Conservation (phyloP, 2,329 filamentous ascomycete genomes). For the Pseudocercospora fuligena region DNA sequence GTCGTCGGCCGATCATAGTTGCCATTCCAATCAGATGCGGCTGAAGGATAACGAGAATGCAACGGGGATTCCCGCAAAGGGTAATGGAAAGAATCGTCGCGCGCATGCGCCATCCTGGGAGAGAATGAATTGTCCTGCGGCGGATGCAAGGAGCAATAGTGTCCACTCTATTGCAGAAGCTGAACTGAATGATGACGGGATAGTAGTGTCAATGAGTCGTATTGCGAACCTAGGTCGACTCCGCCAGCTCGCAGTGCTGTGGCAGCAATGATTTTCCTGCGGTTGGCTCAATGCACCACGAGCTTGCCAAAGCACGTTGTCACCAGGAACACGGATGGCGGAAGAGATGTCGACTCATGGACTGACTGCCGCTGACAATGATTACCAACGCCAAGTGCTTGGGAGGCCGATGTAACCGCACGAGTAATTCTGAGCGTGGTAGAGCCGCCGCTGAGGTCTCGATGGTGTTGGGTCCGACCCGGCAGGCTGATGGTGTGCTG, state of each 20-base stretch:
- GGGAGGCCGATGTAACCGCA: slow-evolving; percentile 11
- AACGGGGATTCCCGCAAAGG: slow-evolving; percentile 25
- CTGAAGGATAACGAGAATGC: slow-evolving; percentile 28
- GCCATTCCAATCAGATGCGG: slow-evolving; percentile 28
- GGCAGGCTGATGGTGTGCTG: slow-evolving; percentile 6
- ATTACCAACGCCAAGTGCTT: slow-evolving; percentile 4
- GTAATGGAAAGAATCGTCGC: slow-evolving; percentile 28
- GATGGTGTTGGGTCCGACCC: not conserved
- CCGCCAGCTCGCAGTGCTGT: slow-evolving; percentile 15
- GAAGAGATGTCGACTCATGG: not conserved
- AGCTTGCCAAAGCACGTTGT: slow-evolving; percentile 6
- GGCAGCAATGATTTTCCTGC: not conserved
- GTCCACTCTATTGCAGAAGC: not conserved
- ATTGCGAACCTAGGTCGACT: not conserved
- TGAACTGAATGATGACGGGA: not conserved
- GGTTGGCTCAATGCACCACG: not conserved
- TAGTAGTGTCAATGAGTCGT: not conserved
- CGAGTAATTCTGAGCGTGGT: slow-evolving; percentile 8
- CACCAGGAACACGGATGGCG: not conserved
- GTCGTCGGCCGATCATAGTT: slow-evolving; percentile 24
- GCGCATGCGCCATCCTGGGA: slow-evolving; percentile 24
- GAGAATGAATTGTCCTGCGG: slow-evolving; percentile 1
- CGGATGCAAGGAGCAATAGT: slow-evolving; percentile 1
- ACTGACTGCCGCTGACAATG: not conserved
- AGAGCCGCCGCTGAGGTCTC: slow-evolving; percentile 4